Percentiles rank a stretch among this genome's conserved stretches.
Evolutionary conservation across 1,284 basidiomycete genomes (phyloP).

Genomic region (Psilocybe mexicana): DNA sequence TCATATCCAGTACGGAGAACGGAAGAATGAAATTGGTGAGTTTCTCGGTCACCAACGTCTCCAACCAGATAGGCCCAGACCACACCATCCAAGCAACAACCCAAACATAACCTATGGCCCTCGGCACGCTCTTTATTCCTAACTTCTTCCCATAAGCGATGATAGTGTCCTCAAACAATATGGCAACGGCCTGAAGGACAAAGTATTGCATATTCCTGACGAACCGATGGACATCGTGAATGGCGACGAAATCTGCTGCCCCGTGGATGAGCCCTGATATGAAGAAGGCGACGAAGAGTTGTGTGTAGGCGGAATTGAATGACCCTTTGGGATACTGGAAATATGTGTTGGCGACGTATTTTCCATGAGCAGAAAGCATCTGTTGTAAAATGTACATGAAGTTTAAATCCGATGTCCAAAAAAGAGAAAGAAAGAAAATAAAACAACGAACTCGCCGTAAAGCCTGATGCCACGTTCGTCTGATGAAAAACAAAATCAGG

Average conservation of each 20-base stretch:
- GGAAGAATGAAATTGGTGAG: constrained; percentile 3
- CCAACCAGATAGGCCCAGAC: constrained; percentile 15
- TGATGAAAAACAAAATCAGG: neutral
- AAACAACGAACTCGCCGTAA: constrained; percentile 12
- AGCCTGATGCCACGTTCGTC: constrained; percentile 19
- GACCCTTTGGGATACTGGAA: constrained; percentile 25
- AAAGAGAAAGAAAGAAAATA: neutral
- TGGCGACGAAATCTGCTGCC: constrained; percentile 12
- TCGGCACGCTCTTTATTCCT: constrained; percentile 4
- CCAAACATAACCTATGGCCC: constrained; percentile 15
- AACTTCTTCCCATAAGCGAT: constrained; percentile 15
- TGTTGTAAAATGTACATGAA: neutral
- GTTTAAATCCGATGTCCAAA: neutral
- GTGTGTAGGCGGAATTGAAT: constrained; percentile 28
- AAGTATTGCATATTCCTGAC: constrained; percentile 28
- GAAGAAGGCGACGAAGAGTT: constrained; percentile 34
- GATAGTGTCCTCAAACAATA: constrained; percentile 31
- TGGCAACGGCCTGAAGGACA: constrained; percentile 29
- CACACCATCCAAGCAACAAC: constrained; percentile 13
- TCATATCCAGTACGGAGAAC: constrained; percentile 1
- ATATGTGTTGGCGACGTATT: constrained; percentile 18
- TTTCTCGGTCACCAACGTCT: constrained; percentile 8
- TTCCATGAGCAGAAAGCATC: constrained; percentile 20
- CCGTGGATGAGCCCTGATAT: constrained; percentile 33
- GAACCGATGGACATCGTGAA: constrained; percentile 6